Evolutionary conservation across 2,329 filamentous ascomycete species (phyloP), one percentile per base, ranked within the genome.

Genomic region (Diplodia seriata): DNA sequence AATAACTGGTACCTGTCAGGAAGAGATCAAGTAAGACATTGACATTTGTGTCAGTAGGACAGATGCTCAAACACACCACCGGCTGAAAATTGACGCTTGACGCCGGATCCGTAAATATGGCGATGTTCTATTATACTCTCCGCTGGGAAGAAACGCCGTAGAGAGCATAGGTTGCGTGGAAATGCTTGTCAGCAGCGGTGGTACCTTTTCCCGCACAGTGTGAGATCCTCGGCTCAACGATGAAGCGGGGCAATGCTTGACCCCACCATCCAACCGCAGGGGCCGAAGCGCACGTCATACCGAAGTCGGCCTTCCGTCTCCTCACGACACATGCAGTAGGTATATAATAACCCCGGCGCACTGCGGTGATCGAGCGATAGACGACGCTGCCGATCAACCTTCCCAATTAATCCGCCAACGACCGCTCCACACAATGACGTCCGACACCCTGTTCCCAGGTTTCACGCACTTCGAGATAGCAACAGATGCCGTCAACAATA

Each of bases 401-500:
- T 62, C 57, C 40, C 2, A 15, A 31, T 49, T 43, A 8, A 36
- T 18, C 20, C 18, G n/a, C 36, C 53, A 31, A 38, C 26, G n/a
- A 59, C 20, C 63, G 15, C 11, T 31, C 29, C 6, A 40, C 26
- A 67, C 29, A 14, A 65, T 55, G 29, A 20, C 55, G 20, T 11
- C n/a, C 26, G 15, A 40, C 33, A 50, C 49, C 29, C 26, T 68
- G 3, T 64, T 68, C 38, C 50, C 66, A n/a, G 26, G n/a, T 38
- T 68, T 68, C 51, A 56, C 59, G 20, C 26, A 57, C 26, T 68
- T 68, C 50, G 59, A 61, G 20, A 29, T 68, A 38, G 7, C 33
- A 49, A 68, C 56, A 15, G 57, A 62, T 7, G 18, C 56, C 26
- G 7, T 40, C 49, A 53, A 78, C 0, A 72, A 74, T 50, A 73